Base-by-base conservation (phyloP, 495 filamentous ascomycete genomes). In the Penicillium waksmanii region DNA sequence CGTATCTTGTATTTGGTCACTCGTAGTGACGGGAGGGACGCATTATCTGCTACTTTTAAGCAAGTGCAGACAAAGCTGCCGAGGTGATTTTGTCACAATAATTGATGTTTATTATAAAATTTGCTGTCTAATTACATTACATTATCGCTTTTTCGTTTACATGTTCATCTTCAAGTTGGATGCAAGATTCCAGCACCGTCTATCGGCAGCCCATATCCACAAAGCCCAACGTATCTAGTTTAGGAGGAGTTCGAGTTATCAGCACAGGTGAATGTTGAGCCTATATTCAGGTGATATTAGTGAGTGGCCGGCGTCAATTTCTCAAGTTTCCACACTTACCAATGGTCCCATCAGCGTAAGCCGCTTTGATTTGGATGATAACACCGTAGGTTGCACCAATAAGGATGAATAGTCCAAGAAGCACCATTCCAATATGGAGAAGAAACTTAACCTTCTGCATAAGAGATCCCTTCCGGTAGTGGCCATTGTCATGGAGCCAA, bases 401-500 rank as follows among this genome's bases (percentile, higher is more conserved):
- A 19, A 63, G 44, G 51, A 69, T 55, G 38, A 69, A 69, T 17
- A 64, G 9, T 33, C 66, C 66, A 0, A 69, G 56, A n/a, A 63
- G 19, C 6, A 44, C 42, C 42, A 44, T 44, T 44, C 42, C 42
- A 17, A 44, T 44, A 18, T 44, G 42, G n/a, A 44, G 42, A 17
- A 44, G 2, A 10, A 17, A 44, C 42, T 44, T 44, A 6, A 18
- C n/a, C 42, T 44, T 44, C 40, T 69, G 57, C 23, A 47, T 2
- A 23, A 60, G 4, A 9, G 57, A 52, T 10, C 64, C 66, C n/a
- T 47, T 64, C 23, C 50, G 25, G 44, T 66, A 69, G 31, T 66
- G 35, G 13, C 56, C 49, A 48, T 79, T 67, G 57, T 79, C 74
- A 60, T 78, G 64, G n/a, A 80, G 53, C 79, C 77, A 82, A 27